A percentile compares a stretch with the other conserved stretches of the same genome.
phyloP scores from a whole-genome alignment of 306 rosid genomes.

The Trichosanthes cucumerina region DNA sequence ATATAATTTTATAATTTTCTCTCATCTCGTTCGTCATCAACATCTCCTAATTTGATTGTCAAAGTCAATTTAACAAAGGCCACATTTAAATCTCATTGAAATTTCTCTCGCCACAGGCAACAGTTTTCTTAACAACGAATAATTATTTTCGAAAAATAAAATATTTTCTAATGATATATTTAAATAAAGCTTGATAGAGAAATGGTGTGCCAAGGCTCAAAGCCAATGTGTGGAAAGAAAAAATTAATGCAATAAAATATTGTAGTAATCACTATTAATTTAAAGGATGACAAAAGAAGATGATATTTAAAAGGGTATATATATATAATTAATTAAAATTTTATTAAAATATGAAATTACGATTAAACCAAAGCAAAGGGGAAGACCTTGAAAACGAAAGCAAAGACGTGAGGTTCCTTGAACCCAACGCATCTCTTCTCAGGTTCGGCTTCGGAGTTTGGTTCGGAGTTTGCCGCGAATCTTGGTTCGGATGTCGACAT shows the following conservation, averaged over 20 bases:
- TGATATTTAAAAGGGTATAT: not conserved
- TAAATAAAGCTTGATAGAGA: not conserved
- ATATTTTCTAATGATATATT: not conserved
- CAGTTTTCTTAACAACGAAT: not conserved
- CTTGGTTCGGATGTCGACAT: constrained; percentile 41
- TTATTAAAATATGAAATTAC: not conserved
- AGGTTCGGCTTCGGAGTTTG: constrained; percentile 24
- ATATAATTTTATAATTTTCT: too few relatives aligned
- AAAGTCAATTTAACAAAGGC: not conserved
- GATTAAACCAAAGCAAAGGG: constrained; percentile 15
- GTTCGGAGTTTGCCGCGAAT: constrained; percentile 3
- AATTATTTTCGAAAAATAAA: not conserved
- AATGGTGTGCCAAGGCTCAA: not conserved
- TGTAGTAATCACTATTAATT: not conserved
- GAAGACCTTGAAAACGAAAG: constrained; percentile 52
- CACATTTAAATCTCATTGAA: not conserved
- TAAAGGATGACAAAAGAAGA: constrained; percentile 10
- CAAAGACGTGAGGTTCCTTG: constrained; percentile 55
- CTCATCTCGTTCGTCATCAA: too few relatives aligned
- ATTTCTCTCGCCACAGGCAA: not conserved
- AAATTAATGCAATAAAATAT: not conserved
- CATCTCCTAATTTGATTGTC: too few relatives aligned
- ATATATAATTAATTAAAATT: not conserved
- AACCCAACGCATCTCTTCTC: constrained; percentile 33
- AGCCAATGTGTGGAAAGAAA: not conserved